These are phyloP conservation scores for Xylaria bambusicola DNA, from an alignment of 495 filamentous ascomycete genomes.

Conservation along the genomic window DNA sequence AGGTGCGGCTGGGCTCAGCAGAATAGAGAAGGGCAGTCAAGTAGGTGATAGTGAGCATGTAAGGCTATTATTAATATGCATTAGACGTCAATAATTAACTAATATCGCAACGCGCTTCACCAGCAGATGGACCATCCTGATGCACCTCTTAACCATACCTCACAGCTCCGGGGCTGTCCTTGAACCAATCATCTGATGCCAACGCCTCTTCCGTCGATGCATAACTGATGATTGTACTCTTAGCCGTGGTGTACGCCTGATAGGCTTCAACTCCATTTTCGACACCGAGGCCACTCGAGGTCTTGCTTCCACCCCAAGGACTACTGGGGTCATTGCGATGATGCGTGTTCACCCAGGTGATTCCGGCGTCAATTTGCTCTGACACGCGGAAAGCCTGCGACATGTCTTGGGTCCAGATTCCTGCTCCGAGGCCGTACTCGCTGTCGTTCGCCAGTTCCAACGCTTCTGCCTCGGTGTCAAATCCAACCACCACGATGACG, in stretches of 20 bases:
- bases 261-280: slow-evolving; percentile 62
- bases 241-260: slow-evolving; percentile 57
- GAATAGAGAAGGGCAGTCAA: neutral
- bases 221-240: slow-evolving; percentile 63
- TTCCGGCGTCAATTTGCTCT: slow-evolving; percentile 57
- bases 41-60: neutral
- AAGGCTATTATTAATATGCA: neutral
- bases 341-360: slow-evolving; percentile 65
- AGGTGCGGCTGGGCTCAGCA: slow-evolving; percentile 43
- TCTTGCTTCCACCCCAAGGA: slow-evolving; percentile 59
- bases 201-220: slow-evolving; percentile 43
- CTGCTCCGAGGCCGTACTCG: slow-evolving; percentile 54
- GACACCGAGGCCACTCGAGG: slow-evolving; percentile 56
- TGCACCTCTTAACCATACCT: slow-evolving; percentile 47
- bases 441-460: slow-evolving; percentile 51
- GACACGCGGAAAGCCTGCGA: slow-evolving; percentile 59
- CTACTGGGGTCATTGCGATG: slow-evolving; percentile 63
- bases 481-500: slow-evolving; percentile 50
- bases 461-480: slow-evolving; percentile 51
- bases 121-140: neutral
- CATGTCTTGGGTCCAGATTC: slow-evolving; percentile 60
- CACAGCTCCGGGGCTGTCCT: slow-evolving; percentile 42
- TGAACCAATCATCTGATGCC: slow-evolving; percentile 52
- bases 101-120: neutral
- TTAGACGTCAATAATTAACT: slow-evolving; percentile 15